Base-by-base conservation (phyloP, 2,329 filamentous ascomycete genomes). In the Xylaria sp. region DNA sequence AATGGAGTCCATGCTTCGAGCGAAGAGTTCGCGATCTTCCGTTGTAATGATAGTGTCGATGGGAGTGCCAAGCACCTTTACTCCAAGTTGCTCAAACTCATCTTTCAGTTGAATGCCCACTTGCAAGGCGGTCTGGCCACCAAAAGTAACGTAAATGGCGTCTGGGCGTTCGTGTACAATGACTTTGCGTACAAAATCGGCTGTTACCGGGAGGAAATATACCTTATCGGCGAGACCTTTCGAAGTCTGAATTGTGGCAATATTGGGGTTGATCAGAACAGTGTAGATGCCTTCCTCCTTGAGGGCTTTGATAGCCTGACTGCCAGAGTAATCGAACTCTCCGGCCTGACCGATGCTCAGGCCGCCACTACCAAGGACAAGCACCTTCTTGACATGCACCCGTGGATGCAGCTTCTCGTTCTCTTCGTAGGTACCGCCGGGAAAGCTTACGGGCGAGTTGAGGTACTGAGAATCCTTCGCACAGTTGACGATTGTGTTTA, bases 1-100 rank as follows among this genome's bases (percentile, higher is more conserved):
- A 78, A 99, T 98, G 0, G 94, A 96, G 78, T 98, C 95, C 95
- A 99, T 98, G 85, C 94, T 97, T 73, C 95, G 91, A 63, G 96
- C 96, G 77, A 99, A 99, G 51, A 98, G 88, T 84, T 99, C 96
- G 81, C 96, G 92, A 78, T 99, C 96, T 82, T 99, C 96, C 0
- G 96, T 99, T 25, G 95, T 98, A 82, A 98, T 97, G 82, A 99
- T 97, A 57, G 96, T 98, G 52, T 98, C 92, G 71, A 99, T 98
- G 13, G 95, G 94, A 6, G 96, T 99, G 81, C 96, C 96, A 18
- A 99, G 88, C 52, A 99, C 95, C 83, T 94, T 91, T 76, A 99
- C 95, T 54, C 96, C 96, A 5, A 98, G 91, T 60, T 84, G 87
- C 80, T 97, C 94, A 73, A 99, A 98, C 82, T 98, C 96, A 79